phyloP scores from a whole-genome alignment of 2,329 filamentous ascomycete species.

The Fusarium foetens region DNA sequence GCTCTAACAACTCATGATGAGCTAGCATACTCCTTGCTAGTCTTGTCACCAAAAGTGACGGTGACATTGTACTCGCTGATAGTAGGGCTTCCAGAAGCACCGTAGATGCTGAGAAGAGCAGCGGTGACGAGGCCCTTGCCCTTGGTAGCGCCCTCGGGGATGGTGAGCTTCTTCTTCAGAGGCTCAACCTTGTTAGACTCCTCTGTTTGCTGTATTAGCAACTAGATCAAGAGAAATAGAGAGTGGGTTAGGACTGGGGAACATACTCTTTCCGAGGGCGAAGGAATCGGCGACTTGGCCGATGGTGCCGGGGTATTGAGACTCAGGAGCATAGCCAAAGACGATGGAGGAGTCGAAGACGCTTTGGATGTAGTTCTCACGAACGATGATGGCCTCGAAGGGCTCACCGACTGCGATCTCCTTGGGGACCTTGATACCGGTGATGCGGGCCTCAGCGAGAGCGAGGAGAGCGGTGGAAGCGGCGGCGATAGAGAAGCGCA shows the following conservation, averaged over 20 bases:
- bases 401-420: conserved; percentile 52
- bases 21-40: conserved; percentile 39
- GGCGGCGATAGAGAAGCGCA: conserved; percentile 43
- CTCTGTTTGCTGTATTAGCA: background rate
- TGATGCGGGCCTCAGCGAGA: conserved; percentile 53
- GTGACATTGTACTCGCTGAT: conserved; percentile 43
- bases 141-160: conserved; percentile 34
- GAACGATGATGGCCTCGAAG: conserved; percentile 53
- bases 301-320: conserved; percentile 44
- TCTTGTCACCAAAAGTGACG: conserved; percentile 37
- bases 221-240: too few relatives aligned
- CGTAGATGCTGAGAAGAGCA: conserved; percentile 46
- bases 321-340: conserved; percentile 50
- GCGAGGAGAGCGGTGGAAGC: conserved; percentile 42
- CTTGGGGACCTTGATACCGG: conserved; percentile 54
- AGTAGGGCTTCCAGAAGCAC: conserved; percentile 33
- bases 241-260: background rate
- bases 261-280: conserved; percentile 52
- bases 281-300: conserved; percentile 45
- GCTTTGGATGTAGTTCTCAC: conserved; percentile 56
- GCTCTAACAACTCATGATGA: background rate
- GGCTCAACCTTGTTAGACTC: conserved; percentile 39
- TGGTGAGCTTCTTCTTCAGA: conserved; percentile 43
- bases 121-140: conserved; percentile 44
- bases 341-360: conserved; percentile 58